These are phyloP conservation scores for Sporothrix phasma DNA, from an alignment of 2,329 filamentous ascomycete genomes.

Conservation along the genomic window DNA sequence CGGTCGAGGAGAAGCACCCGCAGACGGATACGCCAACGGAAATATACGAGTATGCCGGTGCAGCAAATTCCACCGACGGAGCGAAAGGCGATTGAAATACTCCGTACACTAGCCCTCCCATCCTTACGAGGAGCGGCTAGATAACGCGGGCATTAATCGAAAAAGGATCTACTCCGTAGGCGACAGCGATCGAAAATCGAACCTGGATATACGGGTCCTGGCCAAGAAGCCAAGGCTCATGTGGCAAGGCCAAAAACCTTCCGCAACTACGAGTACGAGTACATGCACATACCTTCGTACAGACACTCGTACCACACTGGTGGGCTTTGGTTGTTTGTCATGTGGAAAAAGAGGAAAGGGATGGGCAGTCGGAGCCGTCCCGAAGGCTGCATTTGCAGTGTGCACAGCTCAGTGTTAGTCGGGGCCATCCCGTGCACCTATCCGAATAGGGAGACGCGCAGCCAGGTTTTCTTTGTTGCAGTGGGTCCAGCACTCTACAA, in stretches of 20 bases:
- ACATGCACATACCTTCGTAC: no score
- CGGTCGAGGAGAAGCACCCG: neutral
- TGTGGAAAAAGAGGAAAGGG: neutral
- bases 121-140: neutral
- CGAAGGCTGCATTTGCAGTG: neutral
- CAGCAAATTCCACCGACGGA: neutral
- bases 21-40: neutral
- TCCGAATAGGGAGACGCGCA: neutral
- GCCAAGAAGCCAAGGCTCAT: no score
- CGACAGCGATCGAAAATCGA: neutral
- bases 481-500: neutral
- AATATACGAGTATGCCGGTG: no score
- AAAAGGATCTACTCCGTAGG: neutral
- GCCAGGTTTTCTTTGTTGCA: neutral
- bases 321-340: neutral
- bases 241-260: no score
- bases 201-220: no score
- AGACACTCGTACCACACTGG: neutral
- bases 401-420: constrained; percentile 1
- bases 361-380: neutral
- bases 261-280: neutral
- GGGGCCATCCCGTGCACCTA: neutral
- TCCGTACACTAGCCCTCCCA: no score
- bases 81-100: neutral
- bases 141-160: neutral